Evolutionary conservation across 2,329 filamentous ascomycete genomes (phyloP), one percentile per base, ranked within the genome.

Genomic region (Fonsecaea nubica): DNA sequence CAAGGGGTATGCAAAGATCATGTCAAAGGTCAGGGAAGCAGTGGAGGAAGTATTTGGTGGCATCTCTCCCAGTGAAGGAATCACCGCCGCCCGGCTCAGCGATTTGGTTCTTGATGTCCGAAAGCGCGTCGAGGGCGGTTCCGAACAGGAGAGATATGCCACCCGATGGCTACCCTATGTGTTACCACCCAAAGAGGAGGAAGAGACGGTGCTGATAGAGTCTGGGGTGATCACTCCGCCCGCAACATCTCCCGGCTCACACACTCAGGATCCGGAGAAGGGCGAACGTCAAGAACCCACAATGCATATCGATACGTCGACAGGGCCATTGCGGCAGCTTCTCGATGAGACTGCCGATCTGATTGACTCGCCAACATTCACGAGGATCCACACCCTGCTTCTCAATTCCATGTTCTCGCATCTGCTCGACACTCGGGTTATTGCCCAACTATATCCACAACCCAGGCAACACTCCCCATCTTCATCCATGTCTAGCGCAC

Each of bases 271-370:
- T 33, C 62, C 55, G 38, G 52, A 76, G 2, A 42, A 32, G 52
- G 54, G 45, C 32, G 63, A 59, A 54, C 53, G 55, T 12, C 30
- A 57, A 36, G 36, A 61, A 48, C 25, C 53, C 35, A 58, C 66
- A 9, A 53, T 48, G 36, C 58, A 63, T 35, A 68, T 68, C 56
- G 68, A 73, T 42, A 72, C 71, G 15, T 71, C 71, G 12, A 69
- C 59, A n/a, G 71, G 69, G 4, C 65, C 89, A 1, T 86, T 99
- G 63, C 89, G 94, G 63, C 90, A 91, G 65, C 86, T 99, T 21
- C 86, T 99, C 1, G 94, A 99, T 76, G 95, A 99, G 82, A 98
- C 95, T 1, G 92, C 94, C 45, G 95, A 99, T 76, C 86, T 99
- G 30, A 90, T 98, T 75, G 95, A 99, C 76, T 97, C 95, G 1